Conservation (phyloP, 306 rosid species). For the Astragalus membranaceus region DNA sequence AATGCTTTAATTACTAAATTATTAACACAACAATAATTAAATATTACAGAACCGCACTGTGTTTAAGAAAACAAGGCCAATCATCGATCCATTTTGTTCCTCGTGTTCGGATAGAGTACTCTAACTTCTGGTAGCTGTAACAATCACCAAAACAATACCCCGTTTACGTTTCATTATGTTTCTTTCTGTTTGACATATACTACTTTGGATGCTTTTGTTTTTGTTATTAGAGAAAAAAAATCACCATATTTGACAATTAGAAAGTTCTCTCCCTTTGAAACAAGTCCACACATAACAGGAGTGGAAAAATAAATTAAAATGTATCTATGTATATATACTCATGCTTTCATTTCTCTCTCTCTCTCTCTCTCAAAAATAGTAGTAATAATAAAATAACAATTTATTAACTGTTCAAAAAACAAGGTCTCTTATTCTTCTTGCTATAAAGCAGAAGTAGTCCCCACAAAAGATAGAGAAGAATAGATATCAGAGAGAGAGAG, state of each 20-base stretch:
- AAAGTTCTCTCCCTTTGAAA: constrained; percentile 26
- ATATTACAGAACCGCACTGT: constrained; percentile 15
- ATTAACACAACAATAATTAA: constrained; percentile 5
- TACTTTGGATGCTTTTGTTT: constrained; percentile 31
- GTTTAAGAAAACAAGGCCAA: constrained; percentile 23
- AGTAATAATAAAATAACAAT: not conserved
- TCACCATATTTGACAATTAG: constrained; percentile 8
- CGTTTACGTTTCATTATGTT: constrained; percentile 4
- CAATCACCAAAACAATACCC: constrained; percentile 14
- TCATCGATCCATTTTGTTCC: constrained; percentile 27
- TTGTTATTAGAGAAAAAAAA: constrained; percentile 4
- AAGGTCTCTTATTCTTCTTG: constrained; percentile 9
- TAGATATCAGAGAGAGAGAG: not conserved
- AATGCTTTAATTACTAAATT: constrained; percentile 13
- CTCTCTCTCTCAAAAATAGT: not conserved
- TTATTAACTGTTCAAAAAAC: constrained; percentile 14
- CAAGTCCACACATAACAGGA: not conserved
- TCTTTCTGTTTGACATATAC: constrained; percentile 22
- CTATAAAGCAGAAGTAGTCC: constrained; percentile 27
- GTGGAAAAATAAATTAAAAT: not conserved
- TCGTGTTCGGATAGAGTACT: constrained; percentile 24
- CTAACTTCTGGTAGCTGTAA: constrained; percentile 33
- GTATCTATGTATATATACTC: not conserved
- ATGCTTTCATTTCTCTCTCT: constrained; percentile 22
- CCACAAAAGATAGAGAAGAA: constrained; percentile 5